Base-by-base conservation (phyloP, 306 rosid species). In the Nissolia schottii region DNA sequence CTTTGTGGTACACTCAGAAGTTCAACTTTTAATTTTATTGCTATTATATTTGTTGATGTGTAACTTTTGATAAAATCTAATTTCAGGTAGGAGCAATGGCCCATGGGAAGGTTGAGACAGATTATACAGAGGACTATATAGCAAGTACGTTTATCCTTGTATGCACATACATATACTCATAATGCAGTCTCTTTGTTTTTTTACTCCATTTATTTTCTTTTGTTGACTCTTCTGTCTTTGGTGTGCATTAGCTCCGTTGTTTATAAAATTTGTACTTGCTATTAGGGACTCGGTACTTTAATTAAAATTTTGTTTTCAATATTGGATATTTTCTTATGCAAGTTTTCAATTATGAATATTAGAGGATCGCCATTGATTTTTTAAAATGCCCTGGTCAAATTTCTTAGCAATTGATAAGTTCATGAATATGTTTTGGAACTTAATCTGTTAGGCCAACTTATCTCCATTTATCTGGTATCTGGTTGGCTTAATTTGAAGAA, bases 61-160 rank as follows among this genome's bases (percentile, higher is more conserved):
- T 56, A 35, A 60, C 43, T 16, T 51, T 37, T 67, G 32, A 14
- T 25, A 63, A 46, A 48, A 51, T 46, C 71, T 35, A 27, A 73
- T 78, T 50, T 77, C 82, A 93, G 98, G 86, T 89, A 16, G 97
- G 97, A 70, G 97, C 96, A 28, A 87, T 89, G 93, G 88, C 97
- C 80, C 96, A 87, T 71, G 97, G 96, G 64, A 89, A 87, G 87
- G 64, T 93, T 79, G 94, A 89, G 78, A 67, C 86, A 0, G 94
- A 87, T 64, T 93, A 86, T 60, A 86, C 84, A 11, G 92, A 93
- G 0, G 98, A 93, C 73, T 85, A 76, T 56, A 41, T 93, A 78
- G 85, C 97, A 76, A 73, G 98, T 93, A 83, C 6, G 88, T 70
- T n/a, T 46, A 6, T 56, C 64, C 40, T 18, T 25, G 15, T 35